Conservation (phyloP, 1,284 basidiomycete genomes). For the Meira nashicola region DNA sequence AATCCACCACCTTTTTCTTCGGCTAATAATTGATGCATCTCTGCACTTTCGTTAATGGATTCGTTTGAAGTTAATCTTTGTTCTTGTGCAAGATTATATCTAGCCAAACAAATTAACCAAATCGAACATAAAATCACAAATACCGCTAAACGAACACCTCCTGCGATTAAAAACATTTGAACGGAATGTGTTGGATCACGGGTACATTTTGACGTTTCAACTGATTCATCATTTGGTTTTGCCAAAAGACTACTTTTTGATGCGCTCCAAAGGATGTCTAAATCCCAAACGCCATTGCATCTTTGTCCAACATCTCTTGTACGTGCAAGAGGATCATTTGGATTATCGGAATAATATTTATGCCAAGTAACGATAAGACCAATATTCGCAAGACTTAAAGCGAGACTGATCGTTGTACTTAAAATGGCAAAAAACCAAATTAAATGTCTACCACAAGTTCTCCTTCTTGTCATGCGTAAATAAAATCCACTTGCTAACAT, state of each 20-base stretch:
- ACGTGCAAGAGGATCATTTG: conserved; percentile 11
- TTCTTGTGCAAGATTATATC: conserved; percentile 17
- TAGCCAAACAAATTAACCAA: conserved; percentile 14
- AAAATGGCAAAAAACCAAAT: conserved; percentile 17
- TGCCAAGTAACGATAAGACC: conserved; percentile 19
- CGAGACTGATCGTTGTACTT: conserved; percentile 11
- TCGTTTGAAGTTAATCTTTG: background rate
- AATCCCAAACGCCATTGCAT: conserved; percentile 18
- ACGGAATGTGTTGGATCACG: conserved; percentile 7
- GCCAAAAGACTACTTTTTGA: conserved; percentile 10
- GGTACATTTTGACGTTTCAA: conserved; percentile 2
- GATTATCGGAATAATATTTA: conserved; percentile 6
- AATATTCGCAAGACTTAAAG: conserved; percentile 13
- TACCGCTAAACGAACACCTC: conserved; percentile 15
- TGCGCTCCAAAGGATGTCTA: conserved; percentile 20
- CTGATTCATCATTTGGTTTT: background rate
- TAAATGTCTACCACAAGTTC: conserved; percentile 10
- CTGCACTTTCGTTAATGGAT: conserved; percentile 17
- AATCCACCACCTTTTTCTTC: conserved; percentile 14
- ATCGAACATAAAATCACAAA: conserved; percentile 15
- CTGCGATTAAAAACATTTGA: conserved; percentile 14
- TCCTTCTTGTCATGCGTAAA: conserved; percentile 13
- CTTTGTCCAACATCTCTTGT: conserved; percentile 17
- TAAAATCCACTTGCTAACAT: conserved; percentile 9
- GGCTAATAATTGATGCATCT: conserved; percentile 18